Evolutionary conservation across 78 protist species (phyloP).

Genomic region (Dictyostelium discoideum): DNA sequence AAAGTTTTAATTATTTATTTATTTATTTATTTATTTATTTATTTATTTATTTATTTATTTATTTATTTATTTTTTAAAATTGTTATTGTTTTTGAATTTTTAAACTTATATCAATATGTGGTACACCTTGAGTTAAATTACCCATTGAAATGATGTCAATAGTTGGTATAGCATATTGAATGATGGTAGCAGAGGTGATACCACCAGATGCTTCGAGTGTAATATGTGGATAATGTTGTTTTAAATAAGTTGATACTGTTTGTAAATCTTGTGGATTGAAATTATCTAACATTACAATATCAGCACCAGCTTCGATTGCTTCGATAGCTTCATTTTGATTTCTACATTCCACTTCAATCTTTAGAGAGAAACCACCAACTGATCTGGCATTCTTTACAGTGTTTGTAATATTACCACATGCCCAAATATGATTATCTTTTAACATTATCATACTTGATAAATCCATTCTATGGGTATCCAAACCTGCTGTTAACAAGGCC

Average conservation of each 20-base stretch:
- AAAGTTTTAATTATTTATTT: too few relatives aligned
- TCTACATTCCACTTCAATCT: conserved; percentile 95
- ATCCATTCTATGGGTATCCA: conserved; percentile 95
- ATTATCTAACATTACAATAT: conserved; percentile 96
- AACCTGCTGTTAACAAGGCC: conserved; percentile 94
- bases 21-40: too few relatives aligned
- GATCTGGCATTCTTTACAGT: conserved; percentile 89
- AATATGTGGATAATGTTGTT: conserved; percentile 84
- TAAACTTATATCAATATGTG: conserved; percentile 90
- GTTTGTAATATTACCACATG: conserved; percentile 81
- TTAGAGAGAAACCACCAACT: conserved; percentile 92
- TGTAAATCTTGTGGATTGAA: conserved; percentile 56
- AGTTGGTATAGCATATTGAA: conserved; percentile 32
- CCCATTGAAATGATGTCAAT: conserved; percentile 93
- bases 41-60: too few relatives aligned
- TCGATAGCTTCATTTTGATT: conserved; percentile 84
- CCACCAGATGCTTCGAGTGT: conserved; percentile 96
- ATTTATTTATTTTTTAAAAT: too few relatives aligned
- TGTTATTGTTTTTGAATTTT: conserved; percentile 85
- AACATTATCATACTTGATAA: conserved; percentile 91
- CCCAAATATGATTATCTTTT: conserved; percentile 96
- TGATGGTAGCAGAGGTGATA: conserved; percentile 83
- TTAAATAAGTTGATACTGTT: conserved; percentile 21
- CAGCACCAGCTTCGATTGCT: conserved; percentile 93
- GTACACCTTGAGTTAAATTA: conserved; percentile 88